Evolutionary conservation across 208 protist species (phyloP).

Genomic region (Trypanosomatidae sp.): DNA sequence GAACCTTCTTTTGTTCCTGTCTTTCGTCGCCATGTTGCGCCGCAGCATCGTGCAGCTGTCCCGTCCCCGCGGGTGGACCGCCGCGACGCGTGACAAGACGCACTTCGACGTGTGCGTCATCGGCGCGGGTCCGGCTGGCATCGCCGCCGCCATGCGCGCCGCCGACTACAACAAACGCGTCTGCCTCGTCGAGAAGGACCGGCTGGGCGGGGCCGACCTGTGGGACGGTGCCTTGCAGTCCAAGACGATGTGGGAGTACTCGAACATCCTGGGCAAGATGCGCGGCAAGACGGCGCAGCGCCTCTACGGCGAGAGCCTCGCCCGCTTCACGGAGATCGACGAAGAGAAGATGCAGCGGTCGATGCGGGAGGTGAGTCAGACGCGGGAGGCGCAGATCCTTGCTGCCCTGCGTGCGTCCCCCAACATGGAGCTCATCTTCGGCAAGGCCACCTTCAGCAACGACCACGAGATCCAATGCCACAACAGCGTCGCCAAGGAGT

Average conservation of each 20-base stretch:
- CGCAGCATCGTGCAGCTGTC: not conserved
- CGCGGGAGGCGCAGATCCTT: conserved; percentile 52
- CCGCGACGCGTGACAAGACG: conserved; percentile 11
- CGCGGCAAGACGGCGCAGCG: conserved; percentile 37
- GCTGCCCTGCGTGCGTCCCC: conserved; percentile 36
- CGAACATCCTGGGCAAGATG: conserved; percentile 44
- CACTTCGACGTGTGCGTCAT: conserved; percentile 85
- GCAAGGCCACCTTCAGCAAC: conserved; percentile 56
- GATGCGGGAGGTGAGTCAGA: conserved; percentile 39
- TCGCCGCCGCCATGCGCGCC: conserved; percentile 72
- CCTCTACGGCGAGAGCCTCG: conserved; percentile 49
- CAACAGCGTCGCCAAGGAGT: conserved; percentile 58
- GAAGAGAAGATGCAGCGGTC: conserved; percentile 54
- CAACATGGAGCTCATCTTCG: conserved; percentile 55
- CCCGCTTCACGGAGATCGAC: conserved; percentile 49
- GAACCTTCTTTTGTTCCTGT: not conserved
- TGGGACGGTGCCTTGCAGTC: conserved; percentile 84
- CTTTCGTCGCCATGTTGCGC: conserved; percentile 11
- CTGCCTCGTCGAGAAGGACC: conserved; percentile 63
- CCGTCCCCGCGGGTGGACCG: conserved; percentile 23
- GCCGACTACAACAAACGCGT: conserved; percentile 75
- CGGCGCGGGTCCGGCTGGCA: conserved; percentile 70
- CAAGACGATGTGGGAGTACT: conserved; percentile 85
- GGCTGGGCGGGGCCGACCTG: conserved; percentile 68
- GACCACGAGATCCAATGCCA: conserved; percentile 53